These are phyloP conservation scores for Pugionium cornutum DNA, from an alignment of 345 rosid genomes.

Conservation along the genomic window DNA sequence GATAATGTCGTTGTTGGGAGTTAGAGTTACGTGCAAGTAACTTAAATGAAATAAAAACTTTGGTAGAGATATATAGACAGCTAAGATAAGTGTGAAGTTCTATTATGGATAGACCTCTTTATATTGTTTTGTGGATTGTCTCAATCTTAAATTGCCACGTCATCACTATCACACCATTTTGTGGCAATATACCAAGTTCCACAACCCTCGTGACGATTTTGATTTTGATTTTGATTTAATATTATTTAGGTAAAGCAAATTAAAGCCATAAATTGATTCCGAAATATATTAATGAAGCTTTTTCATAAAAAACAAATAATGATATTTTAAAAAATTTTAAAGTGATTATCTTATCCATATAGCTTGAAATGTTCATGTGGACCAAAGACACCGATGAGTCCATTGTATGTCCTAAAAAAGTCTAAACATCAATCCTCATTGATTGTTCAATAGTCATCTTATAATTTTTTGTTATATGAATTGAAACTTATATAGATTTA, in stretches of 20 bases:
- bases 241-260: too few relatives aligned
- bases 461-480: too few relatives aligned
- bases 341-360: conserved; percentile 31
- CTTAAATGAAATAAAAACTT: too few relatives aligned
- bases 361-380: conserved; percentile 32
- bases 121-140: conserved; percentile 34
- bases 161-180: conserved; percentile 14
- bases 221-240: conserved; percentile 4
- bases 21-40: conserved; percentile 41
- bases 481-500: not conserved
- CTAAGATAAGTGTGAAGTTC: conserved; percentile 25
- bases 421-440: conserved; percentile 35
- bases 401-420: conserved; percentile 26
- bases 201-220: conserved; percentile 26
- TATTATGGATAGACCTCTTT: conserved; percentile 8
- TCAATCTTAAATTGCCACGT: conserved; percentile 16
- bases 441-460: conserved; percentile 27
- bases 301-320: too few relatives aligned
- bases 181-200: conserved; percentile 28
- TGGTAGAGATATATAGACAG: conserved; percentile 34
- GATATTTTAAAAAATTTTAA: too few relatives aligned
- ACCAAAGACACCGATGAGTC: conserved; percentile 32
- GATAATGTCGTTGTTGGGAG: conserved; percentile 28
- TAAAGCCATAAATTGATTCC: too few relatives aligned
- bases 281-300: conserved; percentile 6